phyloP scores from a whole-genome alignment of 2,329 filamentous ascomycete genomes.

The Arthrobotrys iridis region DNA sequence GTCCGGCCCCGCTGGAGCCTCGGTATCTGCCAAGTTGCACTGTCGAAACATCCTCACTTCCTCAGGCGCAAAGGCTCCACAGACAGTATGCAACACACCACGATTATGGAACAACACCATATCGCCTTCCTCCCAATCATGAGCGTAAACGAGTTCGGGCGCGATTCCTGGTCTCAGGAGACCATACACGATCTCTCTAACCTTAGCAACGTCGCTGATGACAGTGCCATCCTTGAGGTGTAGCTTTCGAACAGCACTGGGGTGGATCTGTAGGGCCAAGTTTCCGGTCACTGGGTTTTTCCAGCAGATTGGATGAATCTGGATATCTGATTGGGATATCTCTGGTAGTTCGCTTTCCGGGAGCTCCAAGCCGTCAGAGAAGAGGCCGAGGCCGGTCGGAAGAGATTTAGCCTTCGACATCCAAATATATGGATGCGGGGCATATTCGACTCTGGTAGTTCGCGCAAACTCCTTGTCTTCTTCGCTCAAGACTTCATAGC shows the following conservation, averaged over 20 bases:
- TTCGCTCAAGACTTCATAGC: slow-evolving; percentile 74
- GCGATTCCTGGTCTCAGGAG: slow-evolving; percentile 78
- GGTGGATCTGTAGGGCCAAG: slow-evolving; percentile 78
- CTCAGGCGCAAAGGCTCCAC: slow-evolving; percentile 77
- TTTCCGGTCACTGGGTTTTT: slow-evolving; percentile 76
- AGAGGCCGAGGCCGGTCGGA: slow-evolving; percentile 75
- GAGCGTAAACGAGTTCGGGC: slow-evolving; percentile 74
- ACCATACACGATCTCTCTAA: slow-evolving; percentile 75
- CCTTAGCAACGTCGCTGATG: slow-evolving; percentile 73
- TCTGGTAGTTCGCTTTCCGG: slow-evolving; percentile 70
- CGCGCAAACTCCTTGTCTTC: slow-evolving; percentile 75
- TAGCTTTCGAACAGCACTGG: slow-evolving; percentile 75
- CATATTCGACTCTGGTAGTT: slow-evolving; percentile 76
- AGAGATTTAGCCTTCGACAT: slow-evolving; percentile 76
- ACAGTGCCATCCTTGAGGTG: slow-evolving; percentile 74
- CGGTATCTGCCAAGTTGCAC: slow-evolving; percentile 78
- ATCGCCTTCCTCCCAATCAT: slow-evolving; percentile 81
- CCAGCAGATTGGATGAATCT: slow-evolving; percentile 80
- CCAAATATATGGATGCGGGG: slow-evolving; percentile 83
- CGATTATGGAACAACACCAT: slow-evolving; percentile 82
- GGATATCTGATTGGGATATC: slow-evolving; percentile 73
- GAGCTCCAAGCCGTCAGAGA: slow-evolving; percentile 74
- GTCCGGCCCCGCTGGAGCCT: slow-evolving; percentile 67
- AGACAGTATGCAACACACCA: slow-evolving; percentile 77
- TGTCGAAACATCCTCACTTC: slow-evolving; percentile 80